Conservation (phyloP, 805 yeast species). For the Ogataea salicorniae region DNA sequence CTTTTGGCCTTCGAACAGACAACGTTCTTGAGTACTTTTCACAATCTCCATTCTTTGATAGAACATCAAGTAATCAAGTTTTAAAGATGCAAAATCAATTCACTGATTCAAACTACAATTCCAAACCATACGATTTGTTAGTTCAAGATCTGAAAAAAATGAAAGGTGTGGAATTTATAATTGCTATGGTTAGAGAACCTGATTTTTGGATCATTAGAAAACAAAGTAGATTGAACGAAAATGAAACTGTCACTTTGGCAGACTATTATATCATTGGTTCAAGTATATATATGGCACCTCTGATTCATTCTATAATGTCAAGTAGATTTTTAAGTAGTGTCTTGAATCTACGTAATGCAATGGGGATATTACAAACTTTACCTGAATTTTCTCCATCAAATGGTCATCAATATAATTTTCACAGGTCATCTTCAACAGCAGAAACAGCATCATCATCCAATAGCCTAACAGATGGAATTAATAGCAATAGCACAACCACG, state of each 20-base stretch:
- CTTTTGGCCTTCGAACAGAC: constrained; percentile 78
- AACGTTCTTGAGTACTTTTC: constrained; percentile 92
- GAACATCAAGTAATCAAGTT: constrained; percentile 91
- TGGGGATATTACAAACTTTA: constrained; percentile 41
- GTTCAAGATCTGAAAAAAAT: constrained; percentile 60
- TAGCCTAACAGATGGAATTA: not conserved
- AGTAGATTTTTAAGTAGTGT: constrained; percentile 59
- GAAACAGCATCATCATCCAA: not conserved
- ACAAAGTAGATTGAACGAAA: constrained; percentile 58
- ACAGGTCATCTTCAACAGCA: constrained; percentile 2
- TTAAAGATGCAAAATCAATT: constrained; percentile 93
- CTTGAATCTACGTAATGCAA: constrained; percentile 39
- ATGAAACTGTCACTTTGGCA: constrained; percentile 49
- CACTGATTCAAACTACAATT: constrained; percentile 41
- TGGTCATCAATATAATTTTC: constrained; percentile 45
- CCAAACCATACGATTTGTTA: constrained; percentile 26
- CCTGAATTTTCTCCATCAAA: constrained; percentile 55
- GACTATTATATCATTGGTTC: constrained; percentile 90
- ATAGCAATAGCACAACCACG: not conserved
- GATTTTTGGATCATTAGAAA: constrained; percentile 89
- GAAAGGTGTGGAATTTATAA: constrained; percentile 81
- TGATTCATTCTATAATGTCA: constrained; percentile 63
- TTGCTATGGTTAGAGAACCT: constrained; percentile 75
- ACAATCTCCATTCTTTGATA: constrained; percentile 90
- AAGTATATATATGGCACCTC: constrained; percentile 87